Evolutionary conservation across 139 green algal genomes (phyloP).

Genomic region (Closterium sp.): DNA sequence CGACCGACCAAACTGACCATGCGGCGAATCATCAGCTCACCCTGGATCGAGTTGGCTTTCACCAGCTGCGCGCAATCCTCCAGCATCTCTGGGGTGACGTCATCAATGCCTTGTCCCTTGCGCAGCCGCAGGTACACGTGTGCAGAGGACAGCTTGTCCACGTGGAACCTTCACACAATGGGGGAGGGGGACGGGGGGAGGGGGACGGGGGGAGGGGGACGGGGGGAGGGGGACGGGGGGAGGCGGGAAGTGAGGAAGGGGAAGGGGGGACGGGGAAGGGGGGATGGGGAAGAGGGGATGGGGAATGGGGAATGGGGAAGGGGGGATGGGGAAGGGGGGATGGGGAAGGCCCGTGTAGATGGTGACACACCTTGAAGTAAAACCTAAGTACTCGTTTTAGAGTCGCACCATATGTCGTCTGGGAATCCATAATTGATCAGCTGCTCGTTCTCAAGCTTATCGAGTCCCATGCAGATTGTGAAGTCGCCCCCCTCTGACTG

Average conservation of each 20-base stretch:
- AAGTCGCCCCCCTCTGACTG: constrained; percentile 64
- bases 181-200: too few relatives aligned
- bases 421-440: constrained; percentile 79
- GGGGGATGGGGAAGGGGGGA: too few relatives aligned
- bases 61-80: constrained; percentile 87
- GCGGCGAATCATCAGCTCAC: neutral
- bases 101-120: constrained; percentile 59
- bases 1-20: neutral
- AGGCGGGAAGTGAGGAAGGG: too few relatives aligned
- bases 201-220: constrained; percentile 52
- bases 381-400: too few relatives aligned
- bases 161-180: constrained; percentile 76
- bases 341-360: too few relatives aligned
- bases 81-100: constrained; percentile 80
- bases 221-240: too few relatives aligned
- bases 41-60: constrained; percentile 94
- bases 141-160: constrained; percentile 88
- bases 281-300: too few relatives aligned
- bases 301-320: too few relatives aligned
- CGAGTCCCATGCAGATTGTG: constrained; percentile 81
- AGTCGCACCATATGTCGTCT: constrained; percentile 77
- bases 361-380: too few relatives aligned
- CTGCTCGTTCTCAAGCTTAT: constrained; percentile 96
- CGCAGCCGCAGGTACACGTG: constrained; percentile 94
- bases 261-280: too few relatives aligned